These are phyloP conservation scores for Sonneratia alba DNA, from an alignment of 345 rosid species.

Conservation along the genomic window DNA sequence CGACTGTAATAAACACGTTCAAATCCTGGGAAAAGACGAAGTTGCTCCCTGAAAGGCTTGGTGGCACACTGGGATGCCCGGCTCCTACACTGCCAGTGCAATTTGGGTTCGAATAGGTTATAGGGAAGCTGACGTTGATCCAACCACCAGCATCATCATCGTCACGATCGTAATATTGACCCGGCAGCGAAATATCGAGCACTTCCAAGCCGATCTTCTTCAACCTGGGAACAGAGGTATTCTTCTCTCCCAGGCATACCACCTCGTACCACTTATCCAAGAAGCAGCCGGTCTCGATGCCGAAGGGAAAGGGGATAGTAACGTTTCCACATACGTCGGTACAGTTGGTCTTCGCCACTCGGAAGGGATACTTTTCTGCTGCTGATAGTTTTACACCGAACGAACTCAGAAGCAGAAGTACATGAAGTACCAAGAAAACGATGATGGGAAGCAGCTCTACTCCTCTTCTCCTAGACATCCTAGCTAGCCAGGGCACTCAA, in stretches of 20 bases:
- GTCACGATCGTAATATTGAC: no score
- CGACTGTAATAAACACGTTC: neutral
- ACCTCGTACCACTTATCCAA: conserved; percentile 6
- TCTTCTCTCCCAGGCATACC: neutral
- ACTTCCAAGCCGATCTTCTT: neutral
- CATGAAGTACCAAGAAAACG: neutral
- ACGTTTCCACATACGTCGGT: neutral
- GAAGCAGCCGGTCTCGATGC: neutral
- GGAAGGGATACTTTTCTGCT: neutral
- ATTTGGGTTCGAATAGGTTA: neutral
- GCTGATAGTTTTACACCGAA: neutral
- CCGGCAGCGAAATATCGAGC: neutral
- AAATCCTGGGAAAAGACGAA: neutral
- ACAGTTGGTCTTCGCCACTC: neutral
- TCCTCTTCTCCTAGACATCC: neutral
- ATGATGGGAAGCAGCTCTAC: neutral
- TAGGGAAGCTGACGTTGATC: neutral
- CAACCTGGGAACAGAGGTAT: neutral
- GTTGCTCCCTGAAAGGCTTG: neutral
- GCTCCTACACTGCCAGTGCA: neutral
- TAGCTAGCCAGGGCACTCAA: neutral
- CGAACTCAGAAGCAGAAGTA: neutral
- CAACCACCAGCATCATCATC: neutral
- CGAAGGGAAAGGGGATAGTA: conserved; percentile 10
- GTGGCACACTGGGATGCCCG: neutral